Conservation (phyloP, 2,329 filamentous ascomycete species). For the Alternaria brassicae region DNA sequence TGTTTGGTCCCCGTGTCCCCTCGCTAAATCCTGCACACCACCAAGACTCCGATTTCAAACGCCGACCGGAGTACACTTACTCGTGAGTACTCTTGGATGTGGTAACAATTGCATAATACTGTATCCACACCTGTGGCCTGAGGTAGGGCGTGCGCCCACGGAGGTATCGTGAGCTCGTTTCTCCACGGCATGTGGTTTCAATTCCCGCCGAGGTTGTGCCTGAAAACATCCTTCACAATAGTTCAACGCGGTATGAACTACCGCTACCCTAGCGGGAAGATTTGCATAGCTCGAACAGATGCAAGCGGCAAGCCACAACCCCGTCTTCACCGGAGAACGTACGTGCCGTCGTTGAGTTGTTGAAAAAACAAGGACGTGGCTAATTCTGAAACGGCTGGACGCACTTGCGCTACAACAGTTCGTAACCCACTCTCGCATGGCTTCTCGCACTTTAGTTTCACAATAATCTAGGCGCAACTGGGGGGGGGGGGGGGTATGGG, state of each 20-base stretch:
- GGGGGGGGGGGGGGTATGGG: neutral
- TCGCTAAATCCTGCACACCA: conserved; percentile 10
- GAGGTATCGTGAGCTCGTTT: neutral
- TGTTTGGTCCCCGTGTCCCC: conserved; percentile 4
- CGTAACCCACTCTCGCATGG: neutral
- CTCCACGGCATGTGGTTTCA: neutral
- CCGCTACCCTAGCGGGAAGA: neutral
- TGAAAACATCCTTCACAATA: neutral
- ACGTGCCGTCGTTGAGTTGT: neutral
- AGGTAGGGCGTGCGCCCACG: neutral
- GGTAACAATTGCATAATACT: neutral
- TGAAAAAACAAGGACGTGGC: neutral
- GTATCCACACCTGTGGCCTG: neutral
- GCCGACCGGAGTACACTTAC: conserved; percentile 2
- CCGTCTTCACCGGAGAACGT: conserved; percentile 12
- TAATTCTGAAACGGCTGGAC: neutral
- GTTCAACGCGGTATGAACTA: neutral
- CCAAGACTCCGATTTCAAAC: conserved; percentile 4
- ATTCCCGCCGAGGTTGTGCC: conserved; percentile 2
- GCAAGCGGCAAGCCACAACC: conserved; percentile 4
- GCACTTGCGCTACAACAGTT: neutral
- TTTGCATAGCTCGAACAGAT: neutral
- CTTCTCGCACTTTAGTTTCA: neutral
- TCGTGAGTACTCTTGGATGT: neutral
- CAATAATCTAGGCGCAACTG: conserved; percentile 2